Evolutionary conservation across 1,284 basidiomycete species (phyloP).

Genomic region (Cutaneotrichosporon spelunceum): DNA sequence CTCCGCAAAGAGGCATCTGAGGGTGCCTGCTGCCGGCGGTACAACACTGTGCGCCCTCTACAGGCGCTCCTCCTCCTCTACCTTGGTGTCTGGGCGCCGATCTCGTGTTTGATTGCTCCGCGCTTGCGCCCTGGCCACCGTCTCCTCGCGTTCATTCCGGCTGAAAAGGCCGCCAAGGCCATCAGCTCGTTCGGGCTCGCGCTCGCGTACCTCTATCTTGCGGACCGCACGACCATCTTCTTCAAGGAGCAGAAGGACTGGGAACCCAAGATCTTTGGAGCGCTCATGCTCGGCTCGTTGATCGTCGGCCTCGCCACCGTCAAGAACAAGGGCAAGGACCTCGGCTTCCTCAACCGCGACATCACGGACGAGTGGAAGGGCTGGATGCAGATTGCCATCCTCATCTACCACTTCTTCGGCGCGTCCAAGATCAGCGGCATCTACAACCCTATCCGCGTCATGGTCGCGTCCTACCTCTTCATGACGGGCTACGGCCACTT

Average conservation of each 20-base stretch:
- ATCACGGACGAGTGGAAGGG: constrained; percentile 95
- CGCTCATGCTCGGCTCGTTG: constrained; percentile 60
- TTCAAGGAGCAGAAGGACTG: constrained; percentile 83
- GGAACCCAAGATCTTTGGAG: constrained; percentile 63
- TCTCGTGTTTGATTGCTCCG: constrained; percentile 53
- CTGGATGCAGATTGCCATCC: constrained; percentile 89
- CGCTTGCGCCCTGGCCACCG: constrained; percentile 22
- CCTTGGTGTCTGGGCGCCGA: constrained; percentile 61
- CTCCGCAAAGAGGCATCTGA: constrained; percentile 67
- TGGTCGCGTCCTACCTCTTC: constrained; percentile 82
- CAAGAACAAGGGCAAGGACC: constrained; percentile 64
- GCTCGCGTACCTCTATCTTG: constrained; percentile 65
- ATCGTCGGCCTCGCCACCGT: constrained; percentile 63
- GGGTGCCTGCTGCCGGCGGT: constrained; percentile 77
- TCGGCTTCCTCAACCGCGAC: constrained; percentile 81
- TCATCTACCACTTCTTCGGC: constrained; percentile 83
- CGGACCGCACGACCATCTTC: constrained; percentile 78
- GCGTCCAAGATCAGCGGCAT: constrained; percentile 83
- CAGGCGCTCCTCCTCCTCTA: constrained; percentile 62
- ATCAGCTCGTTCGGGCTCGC: constrained; percentile 64
- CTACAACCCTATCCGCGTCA: constrained; percentile 80
- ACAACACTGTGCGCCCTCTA: constrained; percentile 63
- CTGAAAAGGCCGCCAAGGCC: constrained; percentile 47
- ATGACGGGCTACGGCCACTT: constrained; percentile 56
- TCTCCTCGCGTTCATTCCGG: constrained; percentile 52